A percentile compares a stretch with the other conserved stretches of the same genome.
These are phyloP conservation scores for Monosporascus sp. DNA, from an alignment of 2,329 filamentous ascomycete genomes.

Conservation along the genomic window DNA sequence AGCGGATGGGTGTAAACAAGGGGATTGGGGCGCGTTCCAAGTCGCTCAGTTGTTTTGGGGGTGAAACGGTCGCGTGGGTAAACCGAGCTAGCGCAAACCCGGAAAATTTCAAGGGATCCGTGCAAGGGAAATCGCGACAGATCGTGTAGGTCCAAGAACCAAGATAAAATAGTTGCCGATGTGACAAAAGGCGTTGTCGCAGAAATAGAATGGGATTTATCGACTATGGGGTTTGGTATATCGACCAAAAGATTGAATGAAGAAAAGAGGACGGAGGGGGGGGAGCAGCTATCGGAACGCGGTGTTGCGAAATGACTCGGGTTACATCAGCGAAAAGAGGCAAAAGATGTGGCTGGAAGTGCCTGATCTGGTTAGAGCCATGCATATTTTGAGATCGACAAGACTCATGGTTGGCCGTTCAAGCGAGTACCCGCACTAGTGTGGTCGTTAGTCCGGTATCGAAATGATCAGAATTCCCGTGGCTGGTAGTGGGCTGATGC, in stretches of 20 bases:
- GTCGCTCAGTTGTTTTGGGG: background rate
- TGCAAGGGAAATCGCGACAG: no score
- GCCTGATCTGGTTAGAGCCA: background rate
- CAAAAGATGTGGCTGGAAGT: background rate
- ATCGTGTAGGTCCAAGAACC: no score
- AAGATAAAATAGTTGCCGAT: no score
- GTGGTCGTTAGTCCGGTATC: background rate
- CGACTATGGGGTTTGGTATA: background rate
- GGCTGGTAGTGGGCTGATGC: background rate
- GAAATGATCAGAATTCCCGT: background rate
- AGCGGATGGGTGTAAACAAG: background rate
- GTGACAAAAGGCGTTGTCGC: no score
- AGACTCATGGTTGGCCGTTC: background rate
- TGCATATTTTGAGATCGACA: background rate
- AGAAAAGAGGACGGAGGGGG: background rate
- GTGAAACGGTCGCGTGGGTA: background rate
- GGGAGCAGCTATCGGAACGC: background rate
- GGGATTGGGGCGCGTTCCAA: background rate
- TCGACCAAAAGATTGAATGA: background rate
- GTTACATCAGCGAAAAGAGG: background rate
- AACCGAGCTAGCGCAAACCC: background rate
- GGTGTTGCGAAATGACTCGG: background rate
- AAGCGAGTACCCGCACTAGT: background rate
- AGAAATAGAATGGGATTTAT: no score
- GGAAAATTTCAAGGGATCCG: no score